Evolutionary conservation across 1,284 basidiomycete genomes (phyloP).

Genomic region (Ganoderma resinaceum): DNA sequence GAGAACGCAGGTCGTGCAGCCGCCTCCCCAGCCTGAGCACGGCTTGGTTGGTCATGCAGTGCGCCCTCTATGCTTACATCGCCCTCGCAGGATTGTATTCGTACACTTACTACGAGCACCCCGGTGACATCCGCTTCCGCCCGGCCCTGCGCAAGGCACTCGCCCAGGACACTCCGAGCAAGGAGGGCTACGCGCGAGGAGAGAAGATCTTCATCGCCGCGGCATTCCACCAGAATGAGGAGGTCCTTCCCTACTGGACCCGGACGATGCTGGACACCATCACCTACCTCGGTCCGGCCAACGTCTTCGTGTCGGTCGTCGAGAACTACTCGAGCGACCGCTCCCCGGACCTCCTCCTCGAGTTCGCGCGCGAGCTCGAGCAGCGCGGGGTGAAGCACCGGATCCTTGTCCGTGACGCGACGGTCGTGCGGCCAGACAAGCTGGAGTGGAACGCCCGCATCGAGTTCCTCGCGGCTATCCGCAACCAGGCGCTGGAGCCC

Average conservation of each 20-base stretch:
- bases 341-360: constrained; percentile 48
- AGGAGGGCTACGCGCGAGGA: constrained; percentile 36
- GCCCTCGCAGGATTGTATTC: constrained; percentile 28
- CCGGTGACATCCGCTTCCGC: constrained; percentile 39
- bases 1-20: constrained; percentile 6
- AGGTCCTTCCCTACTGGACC: constrained; percentile 50
- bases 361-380: constrained; percentile 44
- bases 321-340: constrained; percentile 58
- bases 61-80: constrained; percentile 27
- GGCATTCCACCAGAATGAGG: constrained; percentile 49
- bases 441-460: constrained; percentile 49
- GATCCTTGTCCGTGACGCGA: constrained; percentile 42
- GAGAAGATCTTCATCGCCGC: constrained; percentile 47
- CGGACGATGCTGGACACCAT: constrained; percentile 45
- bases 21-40: constrained; percentile 12
- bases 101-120: constrained; percentile 38
- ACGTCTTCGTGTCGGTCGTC: constrained; percentile 63
- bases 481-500: constrained; percentile 55
- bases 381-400: constrained; percentile 41
- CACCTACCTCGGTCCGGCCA: constrained; percentile 52
- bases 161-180: constrained; percentile 25
- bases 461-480: constrained; percentile 49
- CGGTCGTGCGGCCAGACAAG: constrained; percentile 43
- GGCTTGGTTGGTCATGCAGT: constrained; percentile 25
- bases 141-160: constrained; percentile 33